Evolutionary conservation across 305 asterid species (phyloP).

Genomic region (Striga hermonthica): DNA sequence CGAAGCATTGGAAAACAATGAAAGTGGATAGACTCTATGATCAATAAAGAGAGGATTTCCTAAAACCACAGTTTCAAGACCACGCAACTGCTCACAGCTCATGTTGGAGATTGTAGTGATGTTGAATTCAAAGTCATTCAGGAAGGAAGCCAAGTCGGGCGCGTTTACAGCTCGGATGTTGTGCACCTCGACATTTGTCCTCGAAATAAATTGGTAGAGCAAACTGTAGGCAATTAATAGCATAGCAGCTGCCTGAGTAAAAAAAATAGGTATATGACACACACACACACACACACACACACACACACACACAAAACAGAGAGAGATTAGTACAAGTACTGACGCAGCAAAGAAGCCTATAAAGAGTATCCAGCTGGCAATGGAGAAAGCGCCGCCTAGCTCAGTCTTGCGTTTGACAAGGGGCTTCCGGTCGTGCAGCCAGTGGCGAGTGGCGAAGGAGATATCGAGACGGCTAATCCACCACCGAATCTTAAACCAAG

Average conservation of each 20-base stretch:
- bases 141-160: slow-evolving; percentile 73
- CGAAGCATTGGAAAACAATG: slow-evolving; percentile 73
- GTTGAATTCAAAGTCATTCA: slow-evolving; percentile 77
- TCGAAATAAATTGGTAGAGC: slow-evolving; percentile 87
- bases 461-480: slow-evolving; percentile 89
- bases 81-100: slow-evolving; percentile 88
- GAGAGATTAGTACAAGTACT: slow-evolving; percentile 34
- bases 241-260: slow-evolving; percentile 14
- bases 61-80: slow-evolving; percentile 62
- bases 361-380: slow-evolving; percentile 89
- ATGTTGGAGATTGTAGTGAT: slow-evolving; percentile 83
- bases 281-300: too few relatives aligned
- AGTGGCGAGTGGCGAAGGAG: slow-evolving; percentile 78
- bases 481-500: slow-evolving; percentile 84
- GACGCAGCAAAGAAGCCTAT: slow-evolving; percentile 88
- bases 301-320: not conserved
- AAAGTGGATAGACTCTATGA: slow-evolving; percentile 59
- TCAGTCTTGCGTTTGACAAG: slow-evolving; percentile 87
- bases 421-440: slow-evolving; percentile 78
- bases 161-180: slow-evolving; percentile 76
- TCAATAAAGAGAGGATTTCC: slow-evolving; percentile 70
- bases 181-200: slow-evolving; percentile 85
- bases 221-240: slow-evolving; percentile 44
- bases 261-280: not conserved
- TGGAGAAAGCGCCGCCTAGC: slow-evolving; percentile 89